A percentile compares a stretch with the other conserved stretches of the same genome.
Conservation (phyloP, 2,329 filamentous ascomycete species). For the Neoarthrinium moseri region DNA sequence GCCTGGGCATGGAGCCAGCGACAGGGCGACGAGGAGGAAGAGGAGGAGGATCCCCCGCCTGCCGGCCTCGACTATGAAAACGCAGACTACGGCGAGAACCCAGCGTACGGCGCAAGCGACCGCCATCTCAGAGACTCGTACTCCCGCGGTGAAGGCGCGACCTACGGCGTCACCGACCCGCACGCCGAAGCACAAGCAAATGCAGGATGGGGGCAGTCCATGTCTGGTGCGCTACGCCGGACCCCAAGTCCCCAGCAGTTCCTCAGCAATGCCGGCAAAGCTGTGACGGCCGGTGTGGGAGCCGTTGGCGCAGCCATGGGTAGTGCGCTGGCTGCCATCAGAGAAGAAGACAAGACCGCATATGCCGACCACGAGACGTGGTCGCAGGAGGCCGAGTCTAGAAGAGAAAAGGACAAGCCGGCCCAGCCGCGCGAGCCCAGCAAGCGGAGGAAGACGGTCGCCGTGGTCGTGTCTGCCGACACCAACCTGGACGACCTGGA, state of each 20-base stretch:
- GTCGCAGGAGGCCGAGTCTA: conserved; percentile 83
- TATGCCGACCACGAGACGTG: conserved; percentile 87
- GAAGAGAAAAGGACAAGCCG: conserved; percentile 49
- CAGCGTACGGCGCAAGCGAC: conserved; percentile 42
- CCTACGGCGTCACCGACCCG: conserved; percentile 38
- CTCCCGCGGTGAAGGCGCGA: conserved; percentile 37
- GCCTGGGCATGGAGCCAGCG: conserved; percentile 95
- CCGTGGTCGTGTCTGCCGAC: conserved; percentile 83
- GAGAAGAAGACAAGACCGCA: conserved; percentile 77
- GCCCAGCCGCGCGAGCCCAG: conserved; percentile 28
- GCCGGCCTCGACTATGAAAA: conserved; percentile 49
- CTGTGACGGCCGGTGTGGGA: conserved; percentile 76
- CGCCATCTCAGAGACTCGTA: conserved; percentile 34
- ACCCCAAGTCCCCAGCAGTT: conserved; percentile 88
- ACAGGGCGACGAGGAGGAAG: conserved; percentile 69
- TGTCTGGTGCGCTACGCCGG: conserved; percentile 77
- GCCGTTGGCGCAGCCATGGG: conserved; percentile 82
- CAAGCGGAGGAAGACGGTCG: conserved; percentile 74
- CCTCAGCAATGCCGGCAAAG: conserved; percentile 78
- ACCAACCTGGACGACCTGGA: conserved; percentile 56
- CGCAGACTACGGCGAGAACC: conserved; percentile 48
- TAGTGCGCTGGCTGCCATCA: conserved; percentile 77
- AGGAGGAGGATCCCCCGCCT: conserved; percentile 55
- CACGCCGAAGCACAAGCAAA: conserved; percentile 31
- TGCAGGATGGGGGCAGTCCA: conserved; percentile 69